phyloP scores from a whole-genome alignment of 2,329 filamentous ascomycete genomes.

The Epichloe gansuensis region DNA sequence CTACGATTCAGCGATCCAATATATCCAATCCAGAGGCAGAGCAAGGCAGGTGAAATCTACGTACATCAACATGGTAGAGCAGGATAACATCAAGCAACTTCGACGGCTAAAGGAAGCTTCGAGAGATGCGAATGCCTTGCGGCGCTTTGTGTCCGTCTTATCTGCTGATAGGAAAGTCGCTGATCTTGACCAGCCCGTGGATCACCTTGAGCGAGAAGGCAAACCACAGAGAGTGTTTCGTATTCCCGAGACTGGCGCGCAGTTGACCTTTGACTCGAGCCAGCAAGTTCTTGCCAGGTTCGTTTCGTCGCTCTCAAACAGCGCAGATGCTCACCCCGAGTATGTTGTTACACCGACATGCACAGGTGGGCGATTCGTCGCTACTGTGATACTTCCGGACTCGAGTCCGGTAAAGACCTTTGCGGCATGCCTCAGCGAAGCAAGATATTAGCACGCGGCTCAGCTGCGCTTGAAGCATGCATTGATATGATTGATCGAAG shows the following conservation, averaged over 20 bases:
- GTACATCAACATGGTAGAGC: constrained; percentile 77
- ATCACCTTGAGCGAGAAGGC: constrained; percentile 11
- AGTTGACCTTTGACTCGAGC: constrained; percentile 65
- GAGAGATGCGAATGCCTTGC: constrained; percentile 50
- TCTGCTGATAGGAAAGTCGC: constrained; percentile 55
- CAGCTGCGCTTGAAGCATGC: constrained; percentile 79
- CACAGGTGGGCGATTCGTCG: constrained; percentile 50
- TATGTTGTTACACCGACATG: constrained; percentile 46
- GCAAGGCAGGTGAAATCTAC: constrained; percentile 67
- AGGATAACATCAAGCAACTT: constrained; percentile 49
- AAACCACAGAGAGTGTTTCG: constrained; percentile 39
- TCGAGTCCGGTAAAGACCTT: constrained; percentile 56
- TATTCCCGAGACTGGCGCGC: constrained; percentile 58
- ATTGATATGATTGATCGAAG: constrained; percentile 51
- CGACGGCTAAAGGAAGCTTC: constrained; percentile 46
- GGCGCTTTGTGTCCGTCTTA: constrained; percentile 62
- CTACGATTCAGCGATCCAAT: constrained; percentile 83
- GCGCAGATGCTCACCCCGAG: constrained; percentile 27
- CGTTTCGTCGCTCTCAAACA: constrained; percentile 45
- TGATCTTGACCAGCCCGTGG: constrained; percentile 11
- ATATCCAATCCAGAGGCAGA: constrained; percentile 83
- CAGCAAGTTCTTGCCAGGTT: constrained; percentile 62
- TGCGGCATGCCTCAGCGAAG: constrained; percentile 51
- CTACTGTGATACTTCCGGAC: constrained; percentile 69
- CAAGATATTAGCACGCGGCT: constrained; percentile 73